Evolutionary conservation across 768 basidiomycete species (phyloP).

Genomic region (Leccinum subgranulosum): DNA sequence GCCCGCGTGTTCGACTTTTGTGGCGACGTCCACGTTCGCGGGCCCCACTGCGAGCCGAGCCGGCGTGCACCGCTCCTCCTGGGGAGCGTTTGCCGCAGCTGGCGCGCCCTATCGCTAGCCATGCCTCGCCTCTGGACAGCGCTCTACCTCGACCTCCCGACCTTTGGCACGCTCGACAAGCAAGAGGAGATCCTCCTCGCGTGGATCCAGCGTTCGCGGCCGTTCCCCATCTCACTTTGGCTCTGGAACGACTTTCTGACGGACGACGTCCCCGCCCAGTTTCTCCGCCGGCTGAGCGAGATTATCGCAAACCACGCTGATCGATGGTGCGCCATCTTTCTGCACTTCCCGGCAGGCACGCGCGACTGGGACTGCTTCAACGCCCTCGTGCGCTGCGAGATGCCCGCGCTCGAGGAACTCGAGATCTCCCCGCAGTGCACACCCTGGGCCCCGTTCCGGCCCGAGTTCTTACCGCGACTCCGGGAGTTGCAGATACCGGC

Average conservation of each 20-base stretch:
- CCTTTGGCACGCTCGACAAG: slow-evolving; percentile 17
- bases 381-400: slow-evolving; percentile 20
- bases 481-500: slow-evolving; percentile 30
- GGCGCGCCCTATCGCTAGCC: slow-evolving; percentile 27
- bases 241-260: slow-evolving; percentile 33
- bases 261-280: slow-evolving; percentile 26
- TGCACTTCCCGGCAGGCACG: slow-evolving; percentile 28
- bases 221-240: slow-evolving; percentile 26
- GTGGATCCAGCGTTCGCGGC: slow-evolving; percentile 28
- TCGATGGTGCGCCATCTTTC: slow-evolving; percentile 30
- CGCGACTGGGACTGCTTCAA: slow-evolving; percentile 28
- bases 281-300: slow-evolving; percentile 22
- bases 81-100: slow-evolving; percentile 28
- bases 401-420: slow-evolving; percentile 30
- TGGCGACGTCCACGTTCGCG: slow-evolving; percentile 24
- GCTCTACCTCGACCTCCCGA: slow-evolving; percentile 30
- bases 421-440: slow-evolving; percentile 32
- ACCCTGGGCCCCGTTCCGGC: slow-evolving; percentile 30
- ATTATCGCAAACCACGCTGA: slow-evolving; percentile 23
- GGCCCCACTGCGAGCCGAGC: slow-evolving; percentile 30
- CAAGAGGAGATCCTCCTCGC: slow-evolving; percentile 25
- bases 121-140: slow-evolving; percentile 32
- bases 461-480: slow-evolving; percentile 23
- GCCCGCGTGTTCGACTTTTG: slow-evolving; percentile 32
- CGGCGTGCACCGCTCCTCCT: slow-evolving; percentile 28